Percentiles rank a stretch among this genome's conserved stretches.
Conservation (phyloP, 345 rosid species). For the Murraya koenigii region DNA sequence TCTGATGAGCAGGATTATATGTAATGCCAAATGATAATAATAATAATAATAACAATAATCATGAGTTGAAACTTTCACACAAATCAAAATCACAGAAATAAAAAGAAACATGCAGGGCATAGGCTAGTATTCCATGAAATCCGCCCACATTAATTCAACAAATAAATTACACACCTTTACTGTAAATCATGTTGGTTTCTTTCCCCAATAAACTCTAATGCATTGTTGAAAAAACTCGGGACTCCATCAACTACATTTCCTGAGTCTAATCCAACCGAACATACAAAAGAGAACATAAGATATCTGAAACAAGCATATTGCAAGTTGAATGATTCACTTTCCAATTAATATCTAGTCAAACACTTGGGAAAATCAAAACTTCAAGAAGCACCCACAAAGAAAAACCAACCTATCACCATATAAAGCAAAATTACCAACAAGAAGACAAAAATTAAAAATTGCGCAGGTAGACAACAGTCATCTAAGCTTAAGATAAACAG, state of each 20-base stretch:
- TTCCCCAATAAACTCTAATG: background rate
- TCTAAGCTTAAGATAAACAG: background rate
- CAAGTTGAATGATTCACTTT: background rate
- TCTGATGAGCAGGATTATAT: background rate
- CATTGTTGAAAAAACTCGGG: background rate
- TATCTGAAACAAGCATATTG: background rate
- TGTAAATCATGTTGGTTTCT: background rate
- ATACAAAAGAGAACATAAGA: background rate
- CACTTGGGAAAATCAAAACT: background rate
- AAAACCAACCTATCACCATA: background rate
- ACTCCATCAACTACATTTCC: slow-evolving; percentile 1
- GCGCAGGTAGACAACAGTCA: background rate
- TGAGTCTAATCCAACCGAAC: background rate
- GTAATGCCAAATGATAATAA: background rate
- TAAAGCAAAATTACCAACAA: background rate
- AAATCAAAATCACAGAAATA: slow-evolving; percentile 7
- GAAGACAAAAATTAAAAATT: background rate
- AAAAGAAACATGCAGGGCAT: background rate
- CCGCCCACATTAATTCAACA: background rate
- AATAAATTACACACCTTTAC: background rate
- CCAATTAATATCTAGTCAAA: slow-evolving; percentile 7
- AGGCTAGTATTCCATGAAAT: background rate
- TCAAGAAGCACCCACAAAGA: background rate
- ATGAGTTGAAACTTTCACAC: background rate
- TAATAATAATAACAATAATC: background rate